These are phyloP conservation scores for Erysimum cheiranthoides DNA, from an alignment of 345 rosid genomes.

Conservation along the genomic window DNA sequence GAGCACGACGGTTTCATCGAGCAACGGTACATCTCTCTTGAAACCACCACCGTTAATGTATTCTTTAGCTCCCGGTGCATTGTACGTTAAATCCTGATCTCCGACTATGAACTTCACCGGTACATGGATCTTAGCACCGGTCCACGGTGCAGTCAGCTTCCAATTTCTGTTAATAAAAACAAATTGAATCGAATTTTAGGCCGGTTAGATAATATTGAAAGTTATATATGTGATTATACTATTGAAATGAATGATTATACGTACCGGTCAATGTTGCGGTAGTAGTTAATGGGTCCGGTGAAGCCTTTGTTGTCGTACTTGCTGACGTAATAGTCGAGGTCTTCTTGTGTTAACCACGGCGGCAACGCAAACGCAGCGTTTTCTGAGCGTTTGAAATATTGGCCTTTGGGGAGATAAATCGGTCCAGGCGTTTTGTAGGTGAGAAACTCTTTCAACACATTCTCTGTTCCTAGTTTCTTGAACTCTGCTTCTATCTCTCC, in stretches of 20 bases:
- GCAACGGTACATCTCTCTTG: slow-evolving; percentile 63
- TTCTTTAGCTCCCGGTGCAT: slow-evolving; percentile 59
- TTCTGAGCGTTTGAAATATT: slow-evolving; percentile 47
- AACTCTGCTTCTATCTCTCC: slow-evolving; percentile 78
- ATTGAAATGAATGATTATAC: slow-evolving; percentile 8
- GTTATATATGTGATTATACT: background rate
- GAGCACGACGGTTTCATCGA: slow-evolving; percentile 75
- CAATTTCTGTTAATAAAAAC: slow-evolving; percentile 53
- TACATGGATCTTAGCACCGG: slow-evolving; percentile 56
- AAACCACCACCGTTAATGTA: slow-evolving; percentile 60
- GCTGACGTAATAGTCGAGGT: slow-evolving; percentile 53
- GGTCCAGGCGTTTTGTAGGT: slow-evolving; percentile 62
- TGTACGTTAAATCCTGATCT: slow-evolving; percentile 68
- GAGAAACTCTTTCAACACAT: slow-evolving; percentile 56
- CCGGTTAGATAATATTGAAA: background rate
- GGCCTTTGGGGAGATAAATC: slow-evolving; percentile 56
- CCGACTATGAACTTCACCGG: slow-evolving; percentile 82
- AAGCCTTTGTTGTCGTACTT: slow-evolving; percentile 71
- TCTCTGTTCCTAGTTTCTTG: slow-evolving; percentile 49
- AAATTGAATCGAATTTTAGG: background rate
- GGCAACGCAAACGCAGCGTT: slow-evolving; percentile 54
- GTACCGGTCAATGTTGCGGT: slow-evolving; percentile 69
- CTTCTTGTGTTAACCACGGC: slow-evolving; percentile 71
- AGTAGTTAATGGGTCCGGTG: slow-evolving; percentile 82
- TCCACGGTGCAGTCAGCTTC: slow-evolving; percentile 82